Evolutionary conservation across 495 filamentous ascomycete species (phyloP).

Genomic region (Penicillium psychrofluorescens): DNA sequence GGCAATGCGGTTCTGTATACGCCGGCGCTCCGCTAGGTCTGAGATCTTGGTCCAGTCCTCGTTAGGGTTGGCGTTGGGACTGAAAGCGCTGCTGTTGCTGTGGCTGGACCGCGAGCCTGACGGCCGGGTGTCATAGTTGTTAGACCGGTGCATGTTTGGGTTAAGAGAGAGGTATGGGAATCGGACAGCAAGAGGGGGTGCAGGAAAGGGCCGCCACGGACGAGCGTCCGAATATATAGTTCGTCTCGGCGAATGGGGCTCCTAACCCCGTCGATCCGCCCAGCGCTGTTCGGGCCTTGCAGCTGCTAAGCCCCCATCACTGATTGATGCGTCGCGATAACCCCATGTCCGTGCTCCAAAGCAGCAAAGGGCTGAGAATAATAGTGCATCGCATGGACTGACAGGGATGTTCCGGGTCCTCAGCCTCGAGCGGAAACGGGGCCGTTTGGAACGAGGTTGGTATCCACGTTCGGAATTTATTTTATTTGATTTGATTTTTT

Average conservation of each 20-base stretch:
- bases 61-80: constrained; percentile 89
- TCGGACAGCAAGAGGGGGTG: neutral
- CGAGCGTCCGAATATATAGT: constrained; percentile 21
- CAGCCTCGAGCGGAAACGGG: too few species aligned
- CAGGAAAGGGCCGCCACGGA: constrained; percentile 1
- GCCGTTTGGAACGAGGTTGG: too few species aligned
- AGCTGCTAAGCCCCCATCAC: constrained; percentile 24
- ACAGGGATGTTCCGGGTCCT: too few species aligned
- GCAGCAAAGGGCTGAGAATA: too few species aligned
- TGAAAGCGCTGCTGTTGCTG: constrained; percentile 91
- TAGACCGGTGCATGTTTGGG: constrained; percentile 30
- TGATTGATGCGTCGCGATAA: constrained; percentile 18
- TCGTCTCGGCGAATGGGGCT: constrained; percentile 14
- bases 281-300: constrained; percentile 12
- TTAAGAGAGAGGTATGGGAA: neutral
- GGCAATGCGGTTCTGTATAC: constrained; percentile 96
- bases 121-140: constrained; percentile 20
- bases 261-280: constrained; percentile 25
- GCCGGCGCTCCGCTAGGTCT: constrained; percentile 84
- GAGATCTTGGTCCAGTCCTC: constrained; percentile 99
- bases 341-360: constrained; percentile 15
- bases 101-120: constrained; percentile 52
- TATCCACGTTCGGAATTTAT: too few species aligned
- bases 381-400: too few species aligned
- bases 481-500: too few species aligned